Percentiles rank a stretch among this genome's conserved stretches.
These are phyloP conservation scores for Blastocystis sp. DNA, from an alignment of 352 stramenopile species.

Conservation along the genomic window DNA sequence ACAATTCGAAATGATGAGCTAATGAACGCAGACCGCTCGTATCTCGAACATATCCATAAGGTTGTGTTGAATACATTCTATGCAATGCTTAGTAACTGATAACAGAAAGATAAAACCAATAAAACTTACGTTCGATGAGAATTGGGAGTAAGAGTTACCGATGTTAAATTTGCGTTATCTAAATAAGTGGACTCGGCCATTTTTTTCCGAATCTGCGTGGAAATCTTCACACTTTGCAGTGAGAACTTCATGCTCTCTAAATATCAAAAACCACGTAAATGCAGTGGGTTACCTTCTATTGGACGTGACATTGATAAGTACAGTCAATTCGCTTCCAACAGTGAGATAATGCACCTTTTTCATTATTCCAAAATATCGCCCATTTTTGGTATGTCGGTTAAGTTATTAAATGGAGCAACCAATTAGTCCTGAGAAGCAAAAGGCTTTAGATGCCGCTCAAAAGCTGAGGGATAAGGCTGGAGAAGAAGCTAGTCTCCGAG, in stretches of 20 bases:
- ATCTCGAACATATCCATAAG: slow-evolving; percentile 19
- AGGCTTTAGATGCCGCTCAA: slow-evolving; percentile 11
- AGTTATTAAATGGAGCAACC: neutral
- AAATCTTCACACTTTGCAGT: slow-evolving; percentile 28
- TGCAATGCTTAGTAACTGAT: neutral
- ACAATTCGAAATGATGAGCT: slow-evolving; percentile 24
- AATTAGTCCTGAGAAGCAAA: neutral
- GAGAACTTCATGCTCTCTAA: slow-evolving; percentile 34
- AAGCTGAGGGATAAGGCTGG: neutral
- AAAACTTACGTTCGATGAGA: neutral
- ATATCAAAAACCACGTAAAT: neutral
- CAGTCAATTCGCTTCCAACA: neutral
- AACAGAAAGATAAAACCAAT: neutral
- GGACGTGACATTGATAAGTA: neutral
- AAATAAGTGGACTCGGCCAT: neutral
- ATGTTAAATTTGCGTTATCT: slow-evolving; percentile 25
- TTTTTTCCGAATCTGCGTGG: neutral
- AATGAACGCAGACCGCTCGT: slow-evolving; percentile 2
- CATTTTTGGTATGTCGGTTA: neutral
- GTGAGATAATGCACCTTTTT: neutral
- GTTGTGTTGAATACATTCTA: slow-evolving; percentile 1
- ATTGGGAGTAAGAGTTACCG: neutral
- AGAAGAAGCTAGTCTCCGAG: slow-evolving; percentile 9
- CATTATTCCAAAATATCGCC: neutral
- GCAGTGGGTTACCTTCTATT: neutral